These are phyloP conservation scores for Sutorius eximius DNA, from an alignment of 1,284 basidiomycete genomes.

Conservation along the genomic window DNA sequence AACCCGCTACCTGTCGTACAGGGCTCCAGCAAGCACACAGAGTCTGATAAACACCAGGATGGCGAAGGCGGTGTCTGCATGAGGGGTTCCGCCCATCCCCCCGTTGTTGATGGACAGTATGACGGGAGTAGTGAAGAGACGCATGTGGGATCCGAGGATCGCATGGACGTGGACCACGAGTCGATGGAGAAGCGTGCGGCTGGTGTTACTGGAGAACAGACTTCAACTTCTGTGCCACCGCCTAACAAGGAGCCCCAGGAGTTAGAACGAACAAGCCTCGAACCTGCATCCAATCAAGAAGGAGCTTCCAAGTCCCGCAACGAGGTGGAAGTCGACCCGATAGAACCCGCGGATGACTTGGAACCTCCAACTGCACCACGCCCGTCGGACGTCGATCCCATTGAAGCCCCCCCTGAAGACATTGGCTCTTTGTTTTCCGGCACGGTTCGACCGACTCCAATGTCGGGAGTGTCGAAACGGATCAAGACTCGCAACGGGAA, in stretches of 20 bases:
- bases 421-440: background rate
- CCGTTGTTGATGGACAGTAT: background rate
- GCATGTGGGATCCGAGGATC: slow-evolving; percentile 23
- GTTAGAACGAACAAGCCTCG: background rate
- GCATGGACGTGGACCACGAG: slow-evolving; percentile 17
- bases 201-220: background rate
- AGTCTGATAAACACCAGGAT: background rate
- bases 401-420: slow-evolving; percentile 25
- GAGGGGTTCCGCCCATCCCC: background rate
- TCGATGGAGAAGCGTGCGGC: slow-evolving; percentile 2
- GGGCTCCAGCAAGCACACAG: background rate
- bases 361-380: slow-evolving; percentile 4
- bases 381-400: slow-evolving; percentile 24
- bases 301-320: background rate
- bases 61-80: slow-evolving; percentile 4
- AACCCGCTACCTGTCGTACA: background rate
- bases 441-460: slow-evolving; percentile 21
- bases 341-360: slow-evolving; percentile 36
- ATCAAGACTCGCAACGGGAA: slow-evolving; percentile 41
- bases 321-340: slow-evolving; percentile 30
- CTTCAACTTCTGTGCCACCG: background rate
- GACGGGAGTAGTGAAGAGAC: slow-evolving; percentile 19
- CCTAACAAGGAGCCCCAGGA: background rate
- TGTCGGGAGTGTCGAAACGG: slow-evolving; percentile 33
- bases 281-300: background rate